Conservation (phyloP, 305 asterid genomes). For the Coffea humblotiana region DNA sequence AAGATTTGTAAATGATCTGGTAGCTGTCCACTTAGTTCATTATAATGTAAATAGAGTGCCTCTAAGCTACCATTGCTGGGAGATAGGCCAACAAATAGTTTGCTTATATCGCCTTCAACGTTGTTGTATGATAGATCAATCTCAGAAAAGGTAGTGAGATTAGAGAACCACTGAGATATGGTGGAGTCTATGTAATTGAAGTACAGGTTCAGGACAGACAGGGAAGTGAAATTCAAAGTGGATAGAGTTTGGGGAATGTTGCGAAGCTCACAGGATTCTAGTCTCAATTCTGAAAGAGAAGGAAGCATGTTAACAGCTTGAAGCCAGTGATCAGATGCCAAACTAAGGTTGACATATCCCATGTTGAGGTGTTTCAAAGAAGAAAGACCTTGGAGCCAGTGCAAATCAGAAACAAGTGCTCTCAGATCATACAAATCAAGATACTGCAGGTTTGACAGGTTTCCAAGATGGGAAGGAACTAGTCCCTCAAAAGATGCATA, state of each 20-base stretch:
- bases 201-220: background rate
- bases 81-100: background rate
- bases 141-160: background rate
- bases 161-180: background rate
- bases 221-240: background rate
- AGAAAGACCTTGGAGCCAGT: background rate
- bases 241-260: background rate
- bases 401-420: background rate
- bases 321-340: constrained; percentile 3
- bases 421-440: background rate
- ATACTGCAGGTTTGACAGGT: background rate
- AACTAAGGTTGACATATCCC: background rate
- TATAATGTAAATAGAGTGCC: background rate
- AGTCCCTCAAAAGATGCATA: background rate
- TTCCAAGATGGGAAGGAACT: background rate
- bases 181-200: background rate
- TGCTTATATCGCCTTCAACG: background rate
- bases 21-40: background rate
- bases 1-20: background rate
- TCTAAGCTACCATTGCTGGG: background rate
- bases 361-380: background rate
- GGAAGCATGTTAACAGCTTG: background rate
- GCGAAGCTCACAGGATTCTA: background rate
- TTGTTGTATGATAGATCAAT: background rate
- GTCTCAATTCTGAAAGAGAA: background rate